Evolutionary conservation across 495 filamentous ascomycete genomes (phyloP), one percentile per base, ranked within the genome.

Genomic region (Neurospora sp.): DNA sequence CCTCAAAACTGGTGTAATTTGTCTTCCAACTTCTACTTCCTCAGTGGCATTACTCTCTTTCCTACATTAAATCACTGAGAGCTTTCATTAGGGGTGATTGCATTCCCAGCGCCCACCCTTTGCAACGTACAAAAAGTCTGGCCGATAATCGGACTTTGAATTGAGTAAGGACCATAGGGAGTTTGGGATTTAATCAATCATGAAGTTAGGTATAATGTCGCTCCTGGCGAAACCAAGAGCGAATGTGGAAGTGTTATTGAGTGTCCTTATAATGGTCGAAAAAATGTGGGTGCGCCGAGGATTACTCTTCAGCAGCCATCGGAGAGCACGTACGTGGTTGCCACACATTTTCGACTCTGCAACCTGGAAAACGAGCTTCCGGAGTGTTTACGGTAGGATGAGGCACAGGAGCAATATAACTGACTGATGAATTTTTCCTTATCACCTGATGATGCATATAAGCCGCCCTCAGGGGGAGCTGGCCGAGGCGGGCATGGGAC

Each of bases 111-210:
- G 42, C 0, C 42, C 42, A 44, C 18, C 7, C 18, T 44, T n/a
- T n/a, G 6, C 42, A 44, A n/a, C 3, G 18, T 44, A 44, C 42
- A 42, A 42, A 42, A 42, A 18, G 0, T 42, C 2, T 7, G 40
- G 40, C 5, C 40, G 14, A 16, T 41, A 14, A 41, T 44, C 16
- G 41, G 0, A n/a, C 7, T 44, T 44, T 44, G 6, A 7, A 2
- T 0, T 3, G 2, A n/a, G 7, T 3, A 4, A n/a, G 3, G 2
- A 3, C 7, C 0, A n/a, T 5, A 8, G 16, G 16, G 16, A 7
- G 6, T 44, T 44, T 44, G 16, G 2, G 7, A 44, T 44, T 44
- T n/a, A 0, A n/a, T n/a, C 2, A 10, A 2, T 4, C 4, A 44
- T 44, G 3, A 10, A 44, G 2, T n/a, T 7, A n/a, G n/a, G n/a